These are phyloP conservation scores for Apiospora marii DNA, from an alignment of 2,329 filamentous ascomycete species.

Conservation along the genomic window DNA sequence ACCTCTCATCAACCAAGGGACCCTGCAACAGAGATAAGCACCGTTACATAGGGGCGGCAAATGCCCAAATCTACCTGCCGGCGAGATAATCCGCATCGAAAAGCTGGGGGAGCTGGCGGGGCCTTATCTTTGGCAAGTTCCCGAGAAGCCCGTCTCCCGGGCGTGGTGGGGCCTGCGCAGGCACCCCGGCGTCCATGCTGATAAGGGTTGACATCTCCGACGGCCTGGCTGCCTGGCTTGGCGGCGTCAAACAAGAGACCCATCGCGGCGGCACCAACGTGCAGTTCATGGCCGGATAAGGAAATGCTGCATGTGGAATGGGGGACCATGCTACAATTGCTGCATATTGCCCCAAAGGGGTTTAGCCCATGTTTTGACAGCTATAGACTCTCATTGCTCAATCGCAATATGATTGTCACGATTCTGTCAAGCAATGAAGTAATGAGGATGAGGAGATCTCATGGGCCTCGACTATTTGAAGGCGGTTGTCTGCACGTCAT, in stretches of 20 bases:
- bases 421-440: not conserved
- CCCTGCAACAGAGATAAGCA: slow-evolving; percentile 5
- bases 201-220: slow-evolving; percentile 13
- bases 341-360: not conserved
- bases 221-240: not conserved
- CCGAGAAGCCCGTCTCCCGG: slow-evolving; percentile 9
- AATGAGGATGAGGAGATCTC: not conserved
- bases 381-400: not conserved
- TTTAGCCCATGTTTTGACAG: not conserved
- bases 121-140: not conserved
- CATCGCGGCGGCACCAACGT: not conserved
- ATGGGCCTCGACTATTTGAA: not conserved
- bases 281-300: not conserved
- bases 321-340: not conserved
- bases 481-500: not conserved
- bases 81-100: not conserved
- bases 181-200: slow-evolving; percentile 6
- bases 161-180: not conserved
- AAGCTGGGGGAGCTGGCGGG: not conserved
- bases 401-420: not conserved
- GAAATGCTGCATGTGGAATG: not conserved
- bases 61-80: not conserved
- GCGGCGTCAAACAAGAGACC: not conserved
- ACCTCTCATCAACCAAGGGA: not conserved
- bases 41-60: not conserved